Percentiles rank a stretch among this genome's conserved stretches.
Conservation (phyloP, 169 alveolate genomes). For the Blepharisma undulans region DNA sequence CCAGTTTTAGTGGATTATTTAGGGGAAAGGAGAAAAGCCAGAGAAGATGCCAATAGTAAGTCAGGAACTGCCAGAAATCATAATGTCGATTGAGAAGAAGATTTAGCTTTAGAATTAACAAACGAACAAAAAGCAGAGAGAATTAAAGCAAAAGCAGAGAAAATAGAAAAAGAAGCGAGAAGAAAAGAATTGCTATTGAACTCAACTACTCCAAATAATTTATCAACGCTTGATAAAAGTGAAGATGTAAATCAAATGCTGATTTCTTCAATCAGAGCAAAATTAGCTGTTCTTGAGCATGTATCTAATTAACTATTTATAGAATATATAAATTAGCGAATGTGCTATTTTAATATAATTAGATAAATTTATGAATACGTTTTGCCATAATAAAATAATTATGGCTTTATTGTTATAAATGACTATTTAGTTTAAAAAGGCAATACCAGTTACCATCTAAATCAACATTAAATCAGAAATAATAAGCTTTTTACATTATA, state of each 20-base stretch:
- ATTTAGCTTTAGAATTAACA: not conserved
- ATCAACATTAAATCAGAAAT: not conserved
- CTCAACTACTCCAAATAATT: not conserved
- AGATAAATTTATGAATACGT: too few relatives aligned
- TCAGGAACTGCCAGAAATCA: not conserved
- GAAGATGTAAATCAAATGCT: slow-evolving; percentile 1
- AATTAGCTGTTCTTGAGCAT: slow-evolving; percentile 11
- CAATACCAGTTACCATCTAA: not conserved
- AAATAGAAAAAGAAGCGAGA: not conserved
- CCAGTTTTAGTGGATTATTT: slow-evolving; percentile 11
- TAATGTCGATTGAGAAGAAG: not conserved
- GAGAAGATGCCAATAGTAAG: not conserved
- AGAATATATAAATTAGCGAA: not conserved
- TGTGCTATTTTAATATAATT: not conserved
- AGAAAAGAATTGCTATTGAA: not conserved
- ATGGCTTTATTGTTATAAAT: not conserved
- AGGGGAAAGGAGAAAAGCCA: not conserved
- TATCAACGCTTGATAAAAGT: not conserved
- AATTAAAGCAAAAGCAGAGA: slow-evolving; percentile 19
- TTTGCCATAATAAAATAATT: not conserved
- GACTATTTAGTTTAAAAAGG: not conserved
- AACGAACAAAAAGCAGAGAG: not conserved
- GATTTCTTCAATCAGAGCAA: not conserved
- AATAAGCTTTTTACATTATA: not conserved
- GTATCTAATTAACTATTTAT: not conserved